These are phyloP conservation scores for Kwoniella botswanensis DNA, from an alignment of 768 basidiomycete species.

Conservation along the genomic window DNA sequence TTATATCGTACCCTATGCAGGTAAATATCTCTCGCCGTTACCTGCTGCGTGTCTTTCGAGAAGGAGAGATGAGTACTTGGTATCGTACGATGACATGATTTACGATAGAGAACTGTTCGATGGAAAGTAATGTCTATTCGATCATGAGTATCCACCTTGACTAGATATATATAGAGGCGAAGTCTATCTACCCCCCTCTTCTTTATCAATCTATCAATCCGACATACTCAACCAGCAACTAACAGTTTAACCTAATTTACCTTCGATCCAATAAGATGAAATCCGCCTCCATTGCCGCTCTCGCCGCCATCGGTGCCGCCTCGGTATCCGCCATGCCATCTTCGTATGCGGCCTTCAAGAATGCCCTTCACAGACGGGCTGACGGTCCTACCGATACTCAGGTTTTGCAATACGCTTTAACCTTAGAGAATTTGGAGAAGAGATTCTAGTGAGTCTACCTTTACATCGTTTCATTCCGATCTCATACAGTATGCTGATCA, in stretches of 20 bases:
- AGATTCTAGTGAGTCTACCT: conserved; percentile 47
- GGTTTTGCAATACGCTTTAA: conserved; percentile 54
- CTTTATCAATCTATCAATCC: background rate
- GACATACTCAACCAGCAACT: background rate
- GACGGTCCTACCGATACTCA: conserved; percentile 31
- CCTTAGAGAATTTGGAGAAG: conserved; percentile 54
- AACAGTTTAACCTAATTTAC: conserved; percentile 1
- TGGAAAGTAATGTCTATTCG: background rate
- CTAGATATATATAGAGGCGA: conserved; percentile 6
- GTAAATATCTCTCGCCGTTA: too few species aligned
- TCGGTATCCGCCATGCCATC: conserved; percentile 29
- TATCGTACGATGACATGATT: conserved; percentile 3
- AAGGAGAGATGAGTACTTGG: background rate
- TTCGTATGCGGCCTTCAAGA: conserved; percentile 23
- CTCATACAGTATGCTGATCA: background rate
- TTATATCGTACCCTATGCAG: background rate
- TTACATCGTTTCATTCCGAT: conserved; percentile 1
- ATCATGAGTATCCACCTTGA: conserved; percentile 4
- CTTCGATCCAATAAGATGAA: conserved; percentile 29
- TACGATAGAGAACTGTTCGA: background rate
- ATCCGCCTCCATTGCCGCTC: conserved; percentile 29
- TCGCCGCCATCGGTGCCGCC: conserved; percentile 31
- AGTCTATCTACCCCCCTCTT: conserved; percentile 3
- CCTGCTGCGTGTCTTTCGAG: too few species aligned
- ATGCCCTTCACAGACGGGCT: conserved; percentile 15